Base-by-base conservation (phyloP, 2,329 filamentous ascomycete species). In the Scedosporium minutisporum region DNA sequence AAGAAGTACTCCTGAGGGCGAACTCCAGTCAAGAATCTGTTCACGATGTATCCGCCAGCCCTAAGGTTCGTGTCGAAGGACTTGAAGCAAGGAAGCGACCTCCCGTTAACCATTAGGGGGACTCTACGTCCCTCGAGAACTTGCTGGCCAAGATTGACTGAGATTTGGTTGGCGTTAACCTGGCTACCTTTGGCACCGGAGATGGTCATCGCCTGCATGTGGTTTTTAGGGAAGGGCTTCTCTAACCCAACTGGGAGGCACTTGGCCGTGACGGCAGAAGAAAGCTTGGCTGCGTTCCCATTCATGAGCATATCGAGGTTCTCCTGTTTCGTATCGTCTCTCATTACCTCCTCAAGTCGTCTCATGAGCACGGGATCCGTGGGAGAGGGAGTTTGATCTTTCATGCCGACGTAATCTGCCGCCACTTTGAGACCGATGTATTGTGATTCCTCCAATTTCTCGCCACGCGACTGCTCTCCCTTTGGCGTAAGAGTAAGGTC, bases 191-290 rank as follows among this genome's bases (percentile, higher is more conserved):
- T 99, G 60, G 95, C 95, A 74, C 95, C 95, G 63, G 95, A 97
- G 14, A 88, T 89, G 23, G 95, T 99, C 95, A 99, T 99, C 67
- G 90, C 87, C 80, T 99, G 95, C 93, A 99, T 99, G 76, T 97
- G 93, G 71, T 99, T 99, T 71, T 88, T 89, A 1, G 95, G 95
- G 75, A 99, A 99, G 6, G 89, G 85, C 76, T 97, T 99, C 69
- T 90, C 87, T 29, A 99, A 83, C 51, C 90, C 91, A 21, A 79
- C 76, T 0, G 95, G 95, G 67, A 99, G 82, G 74, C 92, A 96
- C 2, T 84, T 83, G 57, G 81, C 81, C 9, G 93, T 96, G 55
- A 97, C 87, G 1, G 80, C 83, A 16, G 89, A 87, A 3, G 93
- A 97, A 27, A 99, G 83, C 3, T 82, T 75, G 12, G 81, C 80